These are phyloP conservation scores for Sarcomyxa edulis DNA, from an alignment of 768 basidiomycete genomes.

Conservation along the genomic window DNA sequence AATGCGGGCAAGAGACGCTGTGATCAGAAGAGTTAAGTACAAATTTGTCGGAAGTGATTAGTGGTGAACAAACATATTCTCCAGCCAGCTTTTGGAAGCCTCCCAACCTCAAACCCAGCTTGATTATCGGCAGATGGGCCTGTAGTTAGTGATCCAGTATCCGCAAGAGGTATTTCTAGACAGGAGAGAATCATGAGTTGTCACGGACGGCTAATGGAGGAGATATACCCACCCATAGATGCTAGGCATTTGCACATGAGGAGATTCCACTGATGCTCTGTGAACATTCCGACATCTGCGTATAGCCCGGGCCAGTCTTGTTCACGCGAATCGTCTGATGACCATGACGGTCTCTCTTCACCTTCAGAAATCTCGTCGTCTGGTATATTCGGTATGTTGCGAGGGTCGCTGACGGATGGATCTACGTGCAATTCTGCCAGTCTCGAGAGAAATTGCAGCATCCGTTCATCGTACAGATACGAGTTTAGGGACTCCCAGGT, in stretches of 20 bases:
- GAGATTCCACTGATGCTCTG: slow-evolving; percentile 77
- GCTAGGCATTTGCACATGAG: slow-evolving; percentile 87
- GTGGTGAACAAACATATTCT: slow-evolving; percentile 50
- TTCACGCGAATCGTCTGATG: slow-evolving; percentile 33
- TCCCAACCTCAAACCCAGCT: slow-evolving; percentile 67
- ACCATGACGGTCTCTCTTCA: slow-evolving; percentile 56
- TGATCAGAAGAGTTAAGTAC: slow-evolving; percentile 5
- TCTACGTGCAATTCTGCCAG: slow-evolving; percentile 79
- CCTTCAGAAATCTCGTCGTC: slow-evolving; percentile 64
- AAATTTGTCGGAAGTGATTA: slow-evolving; percentile 10
- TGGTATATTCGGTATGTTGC: slow-evolving; percentile 56
- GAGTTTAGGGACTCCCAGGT: slow-evolving; percentile 88
- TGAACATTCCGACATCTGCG: slow-evolving; percentile 84
- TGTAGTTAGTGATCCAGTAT: slow-evolving; percentile 69
- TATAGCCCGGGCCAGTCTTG: slow-evolving; percentile 69
- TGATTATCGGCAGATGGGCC: slow-evolving; percentile 72
- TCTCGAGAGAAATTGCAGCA: slow-evolving; percentile 76
- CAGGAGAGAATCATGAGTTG: slow-evolving; percentile 1
- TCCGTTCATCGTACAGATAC: slow-evolving; percentile 85
- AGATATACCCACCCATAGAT: slow-evolving; percentile 59
- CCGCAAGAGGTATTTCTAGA: slow-evolving; percentile 66
- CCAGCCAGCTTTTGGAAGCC: slow-evolving; percentile 70
- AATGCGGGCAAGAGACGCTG: slow-evolving; percentile 77
- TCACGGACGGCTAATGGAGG: slow-evolving; percentile 5
- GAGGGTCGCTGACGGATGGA: slow-evolving; percentile 71